A percentile compares a stretch with the other conserved stretches of the same genome.
These are phyloP conservation scores for Apophysomyces variabilis DNA, from an alignment of 371 early-diverging fungal species.

Conservation along the genomic window DNA sequence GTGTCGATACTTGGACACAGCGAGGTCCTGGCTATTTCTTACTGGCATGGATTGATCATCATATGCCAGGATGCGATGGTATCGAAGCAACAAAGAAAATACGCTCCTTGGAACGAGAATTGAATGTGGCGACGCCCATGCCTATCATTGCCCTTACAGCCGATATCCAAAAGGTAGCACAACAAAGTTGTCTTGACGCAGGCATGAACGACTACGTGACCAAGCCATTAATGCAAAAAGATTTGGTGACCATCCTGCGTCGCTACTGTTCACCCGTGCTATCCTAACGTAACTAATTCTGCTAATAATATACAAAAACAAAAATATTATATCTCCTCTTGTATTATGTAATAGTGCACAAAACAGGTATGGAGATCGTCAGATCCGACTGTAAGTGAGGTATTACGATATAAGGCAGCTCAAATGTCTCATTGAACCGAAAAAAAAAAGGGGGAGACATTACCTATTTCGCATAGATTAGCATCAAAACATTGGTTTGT, in stretches of 20 bases:
- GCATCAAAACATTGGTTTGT: no score
- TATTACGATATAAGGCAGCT: no score
- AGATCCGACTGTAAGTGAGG: no score
- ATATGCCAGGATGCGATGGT: conserved; percentile 55
- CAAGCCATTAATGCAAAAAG: conserved; percentile 53
- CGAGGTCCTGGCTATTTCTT: conserved; percentile 40
- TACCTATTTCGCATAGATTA: no score
- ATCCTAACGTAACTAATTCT: neutral
- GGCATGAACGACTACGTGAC: conserved; percentile 63
- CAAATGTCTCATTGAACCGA: no score
- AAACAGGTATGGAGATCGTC: no score
- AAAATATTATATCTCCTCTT: no score
- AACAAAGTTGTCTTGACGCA: conserved; percentile 54
- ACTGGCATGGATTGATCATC: conserved; percentile 53
- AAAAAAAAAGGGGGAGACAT: no score
- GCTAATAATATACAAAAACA: no score
- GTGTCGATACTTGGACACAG: conserved; percentile 42
- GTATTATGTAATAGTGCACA: no score
- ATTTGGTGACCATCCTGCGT: conserved; percentile 40
- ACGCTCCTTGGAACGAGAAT: conserved; percentile 32
- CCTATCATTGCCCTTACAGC: conserved; percentile 58
- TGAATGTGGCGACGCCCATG: conserved; percentile 22
- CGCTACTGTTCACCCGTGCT: conserved; percentile 24
- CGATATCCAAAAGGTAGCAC: conserved; percentile 58
- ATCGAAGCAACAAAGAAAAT: conserved; percentile 49